Evolutionary conservation across 2,329 filamentous ascomycete species (phyloP).

Genomic region (Colletotrichum higginsianum): DNA sequence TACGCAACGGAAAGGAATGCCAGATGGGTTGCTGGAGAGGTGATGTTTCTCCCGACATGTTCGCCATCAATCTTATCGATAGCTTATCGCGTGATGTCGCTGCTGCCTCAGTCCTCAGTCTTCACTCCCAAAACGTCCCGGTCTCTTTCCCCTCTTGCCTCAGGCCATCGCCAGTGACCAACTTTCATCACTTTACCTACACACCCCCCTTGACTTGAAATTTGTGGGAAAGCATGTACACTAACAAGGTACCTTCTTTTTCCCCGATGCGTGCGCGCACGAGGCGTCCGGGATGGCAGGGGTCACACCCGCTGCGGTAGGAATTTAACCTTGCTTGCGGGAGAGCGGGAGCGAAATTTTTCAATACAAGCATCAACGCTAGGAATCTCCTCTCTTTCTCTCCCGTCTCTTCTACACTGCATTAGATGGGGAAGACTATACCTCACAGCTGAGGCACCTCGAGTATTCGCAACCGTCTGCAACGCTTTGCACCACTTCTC

Average conservation of each 20-base stretch:
- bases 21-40: not conserved
- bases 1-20: not conserved
- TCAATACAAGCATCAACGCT: not conserved
- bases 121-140: not conserved
- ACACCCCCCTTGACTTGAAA: slow-evolving; percentile 12
- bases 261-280: not conserved
- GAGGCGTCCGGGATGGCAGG: slow-evolving; percentile 23
- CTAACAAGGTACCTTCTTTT: not conserved
- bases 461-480: not conserved
- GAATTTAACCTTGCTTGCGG: not conserved
- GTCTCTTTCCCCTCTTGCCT: slow-evolving; percentile 18
- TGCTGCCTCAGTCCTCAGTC: slow-evolving; percentile 10
- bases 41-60: not conserved
- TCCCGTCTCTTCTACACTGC: not conserved
- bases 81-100: slow-evolving; percentile 26
- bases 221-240: not conserved
- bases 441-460: not conserved
- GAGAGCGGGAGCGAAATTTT: not conserved
- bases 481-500: not conserved
- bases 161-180: slow-evolving; percentile 24
- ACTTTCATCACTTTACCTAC: not conserved
- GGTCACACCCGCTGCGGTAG: slow-evolving; percentile 14
- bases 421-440: not conserved
- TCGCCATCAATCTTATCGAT: slow-evolving; percentile 34
- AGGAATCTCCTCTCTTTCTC: not conserved